phyloP scores from a whole-genome alignment of 208 protist species.

The Leishmania arabica region DNA sequence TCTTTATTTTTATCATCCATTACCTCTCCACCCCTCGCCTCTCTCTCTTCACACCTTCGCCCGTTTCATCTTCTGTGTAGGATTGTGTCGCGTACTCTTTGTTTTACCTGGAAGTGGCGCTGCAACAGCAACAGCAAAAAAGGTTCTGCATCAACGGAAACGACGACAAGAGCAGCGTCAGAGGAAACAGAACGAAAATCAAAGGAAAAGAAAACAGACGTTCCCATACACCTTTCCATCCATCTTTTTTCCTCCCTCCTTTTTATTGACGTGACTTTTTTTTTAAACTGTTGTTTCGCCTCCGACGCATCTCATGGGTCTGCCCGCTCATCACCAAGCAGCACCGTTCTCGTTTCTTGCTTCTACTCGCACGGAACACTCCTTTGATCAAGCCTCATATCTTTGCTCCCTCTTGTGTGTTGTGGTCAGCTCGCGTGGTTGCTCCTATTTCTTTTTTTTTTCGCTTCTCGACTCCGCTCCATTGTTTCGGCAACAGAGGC shows the following conservation, averaged over 20 bases:
- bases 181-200: not conserved
- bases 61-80: not conserved
- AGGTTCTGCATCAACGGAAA: not conserved
- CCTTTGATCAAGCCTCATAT: not conserved
- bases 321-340: not conserved
- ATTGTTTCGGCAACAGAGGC: not conserved
- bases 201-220: not conserved
- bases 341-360: not conserved
- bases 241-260: not conserved
- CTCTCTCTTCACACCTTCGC: not conserved
- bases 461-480: not conserved
- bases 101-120: not conserved
- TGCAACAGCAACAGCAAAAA: not conserved
- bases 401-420: not conserved
- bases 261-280: not conserved
- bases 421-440: not conserved
- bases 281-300: not conserved
- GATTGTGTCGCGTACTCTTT: conserved; percentile 4
- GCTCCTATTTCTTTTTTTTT: not conserved
- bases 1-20: conserved; percentile 8
- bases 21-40: not conserved
- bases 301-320: not conserved
- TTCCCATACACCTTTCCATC: not conserved
- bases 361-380: not conserved
- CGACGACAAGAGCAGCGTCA: not conserved